phyloP scores from a whole-genome alignment of 2,329 filamentous ascomycete species.

The Diaporthe citrichinensis region DNA sequence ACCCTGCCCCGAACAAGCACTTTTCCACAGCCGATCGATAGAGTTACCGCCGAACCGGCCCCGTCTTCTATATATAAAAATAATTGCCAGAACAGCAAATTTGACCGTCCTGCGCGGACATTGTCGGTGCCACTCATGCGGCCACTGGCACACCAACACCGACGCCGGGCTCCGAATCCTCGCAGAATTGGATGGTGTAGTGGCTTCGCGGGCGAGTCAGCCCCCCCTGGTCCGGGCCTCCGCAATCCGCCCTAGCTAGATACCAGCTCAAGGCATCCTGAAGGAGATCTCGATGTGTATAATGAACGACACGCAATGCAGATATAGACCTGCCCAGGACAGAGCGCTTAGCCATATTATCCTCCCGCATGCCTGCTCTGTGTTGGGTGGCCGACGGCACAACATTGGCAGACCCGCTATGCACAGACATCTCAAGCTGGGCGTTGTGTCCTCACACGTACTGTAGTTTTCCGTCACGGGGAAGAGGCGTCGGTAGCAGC shows the following conservation, averaged over 20 bases:
- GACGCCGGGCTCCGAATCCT: background rate
- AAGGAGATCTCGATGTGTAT: background rate
- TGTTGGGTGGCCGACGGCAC: background rate
- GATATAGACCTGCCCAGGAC: background rate
- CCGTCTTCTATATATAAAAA: background rate
- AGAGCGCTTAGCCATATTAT: background rate
- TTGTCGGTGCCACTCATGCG: background rate
- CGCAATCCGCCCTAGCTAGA: background rate
- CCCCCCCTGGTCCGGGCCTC: background rate
- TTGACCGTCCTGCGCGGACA: too few relatives aligned
- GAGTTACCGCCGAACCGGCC: background rate
- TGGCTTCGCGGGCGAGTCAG: slow-evolving; percentile 3
- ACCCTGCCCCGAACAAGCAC: background rate
- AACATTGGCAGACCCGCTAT: background rate
- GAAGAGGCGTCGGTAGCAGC: too few relatives aligned
- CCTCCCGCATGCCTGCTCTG: background rate
- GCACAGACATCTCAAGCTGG: background rate
- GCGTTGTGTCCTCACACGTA: background rate
- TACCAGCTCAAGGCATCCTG: background rate
- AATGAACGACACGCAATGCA: background rate
- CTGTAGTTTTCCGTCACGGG: background rate
- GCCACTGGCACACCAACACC: slow-evolving; percentile 1
- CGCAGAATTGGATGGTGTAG: background rate
- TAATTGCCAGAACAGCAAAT: background rate
- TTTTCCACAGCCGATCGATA: background rate